Evolutionary conservation across 1,284 basidiomycete genomes (phyloP).

Genomic region (Xerocomus nothofagi): DNA sequence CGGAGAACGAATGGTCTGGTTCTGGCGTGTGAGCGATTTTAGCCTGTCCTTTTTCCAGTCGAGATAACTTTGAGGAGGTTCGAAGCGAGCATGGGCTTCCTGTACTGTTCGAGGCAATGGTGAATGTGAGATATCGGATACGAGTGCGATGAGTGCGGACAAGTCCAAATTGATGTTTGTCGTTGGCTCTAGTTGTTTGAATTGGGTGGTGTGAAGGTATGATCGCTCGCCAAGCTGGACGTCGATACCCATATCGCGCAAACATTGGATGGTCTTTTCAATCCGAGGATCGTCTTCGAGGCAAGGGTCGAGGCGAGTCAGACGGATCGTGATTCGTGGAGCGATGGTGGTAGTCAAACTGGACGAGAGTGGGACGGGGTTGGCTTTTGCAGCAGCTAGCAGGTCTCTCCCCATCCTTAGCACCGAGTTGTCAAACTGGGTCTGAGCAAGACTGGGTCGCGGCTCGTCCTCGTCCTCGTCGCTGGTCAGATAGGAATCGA

Average conservation of each 20-base stretch:
- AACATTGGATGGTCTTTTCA: constrained; percentile 51
- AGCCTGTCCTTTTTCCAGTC: constrained; percentile 55
- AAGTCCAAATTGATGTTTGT: constrained; percentile 73
- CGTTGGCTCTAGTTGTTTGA: constrained; percentile 45
- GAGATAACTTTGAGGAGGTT: constrained; percentile 52
- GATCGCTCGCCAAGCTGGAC: constrained; percentile 66
- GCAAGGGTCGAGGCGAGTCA: constrained; percentile 65
- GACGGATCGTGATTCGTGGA: constrained; percentile 55
- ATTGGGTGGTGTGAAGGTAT: constrained; percentile 21
- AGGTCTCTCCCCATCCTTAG: constrained; percentile 63
- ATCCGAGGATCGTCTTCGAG: constrained; percentile 58
- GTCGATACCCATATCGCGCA: constrained; percentile 63
- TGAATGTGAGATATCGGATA: constrained; percentile 80
- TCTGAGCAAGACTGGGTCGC: constrained; percentile 43
- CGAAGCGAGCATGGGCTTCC: constrained; percentile 63
- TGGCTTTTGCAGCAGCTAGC: constrained; percentile 57
- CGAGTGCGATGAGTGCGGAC: constrained; percentile 77
- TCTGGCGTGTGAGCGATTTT: constrained; percentile 9
- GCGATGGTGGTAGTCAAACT: constrained; percentile 16
- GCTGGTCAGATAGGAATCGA: constrained; percentile 77
- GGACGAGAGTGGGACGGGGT: constrained; percentile 34
- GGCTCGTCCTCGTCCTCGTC: constrained; percentile 52
- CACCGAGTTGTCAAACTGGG: constrained; percentile 71
- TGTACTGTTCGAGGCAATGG: constrained; percentile 56
- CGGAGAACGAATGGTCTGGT: background rate